Evolutionary conservation across 331 rosid genomes (phyloP), one percentile per base, ranked within the genome.

Genomic region (Pyrus hybrid): DNA sequence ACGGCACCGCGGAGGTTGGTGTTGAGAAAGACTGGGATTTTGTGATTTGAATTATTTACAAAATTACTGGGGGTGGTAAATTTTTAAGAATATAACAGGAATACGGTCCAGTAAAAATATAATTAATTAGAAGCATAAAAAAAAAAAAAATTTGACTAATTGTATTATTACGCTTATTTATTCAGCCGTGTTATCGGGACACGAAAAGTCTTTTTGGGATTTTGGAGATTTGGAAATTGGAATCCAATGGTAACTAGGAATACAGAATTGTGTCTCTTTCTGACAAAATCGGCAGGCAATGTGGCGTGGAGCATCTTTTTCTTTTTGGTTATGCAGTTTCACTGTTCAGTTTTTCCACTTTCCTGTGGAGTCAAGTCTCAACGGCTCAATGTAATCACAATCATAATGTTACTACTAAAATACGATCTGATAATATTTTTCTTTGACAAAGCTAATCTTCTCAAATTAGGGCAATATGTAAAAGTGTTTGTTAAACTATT

Each of bases 381-480:
- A 41, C 14, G 14, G 14, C 14, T 41, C 14, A 11, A 9, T 41
- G 47, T 2, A 41, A 11, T 41, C 47, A 3, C 4, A 11, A 41
- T 41, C 5, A 11, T 3, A 37, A 37, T 37, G 4, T 37, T 10
- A 37, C 13, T 8, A 35, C 0, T 2, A 35, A 35, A 1, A 0
- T 8, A 35, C 11, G 11, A 0, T 35, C 1, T 8, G 2, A 0
- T 2, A 1, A 35, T 35, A 35, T 8, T 35, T 35, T 0, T 35
- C 3, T 35, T 35, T 35, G 3, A 35, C 3, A 7, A 33, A 33
- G 1, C 3, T 33, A 8, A 33, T 8, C 0, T 33, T 33, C 41
- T 33, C 41, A 33, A 33, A 33, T 33, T 0, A 33, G 43, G 43
- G 1, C 43, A 33, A 7, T 0, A 37, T 37, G 13, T 7, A 0